These are phyloP conservation scores for Penicillium sp. DNA, from an alignment of 2,329 filamentous ascomycete species.

Conservation along the genomic window DNA sequence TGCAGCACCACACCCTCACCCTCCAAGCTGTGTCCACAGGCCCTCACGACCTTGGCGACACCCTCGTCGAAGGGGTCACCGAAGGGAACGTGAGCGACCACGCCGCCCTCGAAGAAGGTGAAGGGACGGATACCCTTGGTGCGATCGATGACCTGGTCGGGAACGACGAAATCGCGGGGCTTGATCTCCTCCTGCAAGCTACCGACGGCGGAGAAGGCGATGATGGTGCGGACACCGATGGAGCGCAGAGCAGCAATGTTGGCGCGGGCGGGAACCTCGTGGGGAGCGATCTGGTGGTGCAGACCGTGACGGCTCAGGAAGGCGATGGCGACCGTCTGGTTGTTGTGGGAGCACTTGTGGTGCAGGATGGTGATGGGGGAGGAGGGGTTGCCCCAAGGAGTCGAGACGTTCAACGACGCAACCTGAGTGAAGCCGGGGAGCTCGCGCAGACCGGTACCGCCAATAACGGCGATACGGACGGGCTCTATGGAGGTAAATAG, in stretches of 20 bases:
- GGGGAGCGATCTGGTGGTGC: conserved; percentile 80
- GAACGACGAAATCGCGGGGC: conserved; percentile 92
- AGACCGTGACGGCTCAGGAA: conserved; percentile 89
- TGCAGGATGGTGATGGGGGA: conserved; percentile 76
- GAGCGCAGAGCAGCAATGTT: conserved; percentile 96
- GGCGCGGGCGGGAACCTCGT: conserved; percentile 87
- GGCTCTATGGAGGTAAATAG: too few relatives aligned
- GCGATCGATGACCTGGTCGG: conserved; percentile 92
- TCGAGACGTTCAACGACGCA: conserved; percentile 64
- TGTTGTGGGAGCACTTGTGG: conserved; percentile 64
- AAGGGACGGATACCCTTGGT: conserved; percentile 91
- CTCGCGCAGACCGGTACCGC: conserved; percentile 82
- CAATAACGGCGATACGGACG: conserved; percentile 79
- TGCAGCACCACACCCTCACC: conserved; percentile 81
- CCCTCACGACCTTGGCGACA: conserved; percentile 65
- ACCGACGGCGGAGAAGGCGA: conserved; percentile 92
- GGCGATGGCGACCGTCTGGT: conserved; percentile 58
- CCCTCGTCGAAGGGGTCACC: conserved; percentile 84
- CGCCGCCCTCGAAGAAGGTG: conserved; percentile 75
- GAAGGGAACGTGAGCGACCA: conserved; percentile 90
- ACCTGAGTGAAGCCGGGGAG: conserved; percentile 80
- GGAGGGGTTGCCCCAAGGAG: conserved; percentile 79
- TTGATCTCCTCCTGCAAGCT: conserved; percentile 85
- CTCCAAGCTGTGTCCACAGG: conserved; percentile 66
- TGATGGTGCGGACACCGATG: conserved; percentile 79